These are phyloP conservation scores for Penicillium taxi DNA, from an alignment of 495 filamentous ascomycete genomes.

Conservation along the genomic window DNA sequence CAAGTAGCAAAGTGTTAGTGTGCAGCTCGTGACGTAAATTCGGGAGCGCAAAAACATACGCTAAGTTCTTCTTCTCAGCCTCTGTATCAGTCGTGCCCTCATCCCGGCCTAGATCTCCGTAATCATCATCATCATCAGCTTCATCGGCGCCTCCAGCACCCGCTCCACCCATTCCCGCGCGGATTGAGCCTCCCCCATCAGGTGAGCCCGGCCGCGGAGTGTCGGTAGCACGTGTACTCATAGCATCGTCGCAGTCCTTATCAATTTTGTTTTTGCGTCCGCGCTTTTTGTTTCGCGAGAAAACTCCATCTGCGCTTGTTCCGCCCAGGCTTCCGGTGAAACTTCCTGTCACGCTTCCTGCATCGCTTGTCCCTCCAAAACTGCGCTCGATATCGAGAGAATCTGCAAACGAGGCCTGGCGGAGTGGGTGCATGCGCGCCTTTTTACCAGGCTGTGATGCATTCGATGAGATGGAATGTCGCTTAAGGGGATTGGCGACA, in stretches of 20 bases:
- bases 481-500: slow-evolving; percentile 35
- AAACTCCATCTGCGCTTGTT: slow-evolving; percentile 43
- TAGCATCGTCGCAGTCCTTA: slow-evolving; percentile 43
- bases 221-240: slow-evolving; percentile 42
- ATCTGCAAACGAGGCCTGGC: slow-evolving; percentile 82
- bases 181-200: slow-evolving; percentile 38
- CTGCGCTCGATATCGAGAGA: slow-evolving; percentile 47
- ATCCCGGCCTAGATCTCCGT: slow-evolving; percentile 52
- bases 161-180: slow-evolving; percentile 34
- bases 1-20: slow-evolving; percentile 6
- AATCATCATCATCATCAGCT: slow-evolving; percentile 57
- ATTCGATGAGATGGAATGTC: slow-evolving; percentile 35
- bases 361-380: slow-evolving; percentile 58
- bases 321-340: slow-evolving; percentile 46
- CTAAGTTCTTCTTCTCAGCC: slow-evolving; percentile 60
- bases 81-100: slow-evolving; percentile 57
- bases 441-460: slow-evolving; percentile 29
- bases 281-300: slow-evolving; percentile 49
- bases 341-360: slow-evolving; percentile 61
- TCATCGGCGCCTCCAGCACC: slow-evolving; percentile 57
- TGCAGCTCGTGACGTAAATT: slow-evolving; percentile 1
- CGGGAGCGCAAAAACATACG: slow-evolving; percentile 32
- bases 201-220: slow-evolving; percentile 35
- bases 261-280: slow-evolving; percentile 57
- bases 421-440: slow-evolving; percentile 60